Evolutionary conservation across 768 basidiomycete species (phyloP), one percentile per base, ranked within the genome.

Genomic region (Glaciozyma martinii): DNA sequence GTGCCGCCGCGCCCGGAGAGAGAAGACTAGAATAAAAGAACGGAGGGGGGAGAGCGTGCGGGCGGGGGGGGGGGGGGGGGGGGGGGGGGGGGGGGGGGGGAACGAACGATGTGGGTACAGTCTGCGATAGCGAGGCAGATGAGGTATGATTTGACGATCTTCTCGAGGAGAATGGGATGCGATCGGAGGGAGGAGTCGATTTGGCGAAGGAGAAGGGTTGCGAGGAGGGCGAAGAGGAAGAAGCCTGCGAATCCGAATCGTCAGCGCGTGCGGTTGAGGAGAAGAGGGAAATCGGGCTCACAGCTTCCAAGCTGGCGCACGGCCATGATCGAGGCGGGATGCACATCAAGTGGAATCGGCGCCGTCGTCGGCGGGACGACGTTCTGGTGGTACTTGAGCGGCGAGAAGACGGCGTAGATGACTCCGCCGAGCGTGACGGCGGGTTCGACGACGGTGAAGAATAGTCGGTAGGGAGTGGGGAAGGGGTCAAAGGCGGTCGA

Each of bases 211-310:
- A 61, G 10, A 15, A 61, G 19, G 3, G n/a, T 23, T 4, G 54
- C 62, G 1, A 67, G 7, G 1, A 64, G n/a, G 8, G 66, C 66
- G 21, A 67, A 54, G 3, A 67, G 60, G 53, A 64, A 64, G 53
- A 59, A 67, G 53, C 53, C 53, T 54, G 53, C 6, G 23, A 40
- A 10, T n/a, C 13, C 47, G 21, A 3, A 9, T 30, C 4, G 53
- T 54, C 53, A 54, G 30, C 29, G 27, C 15, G 47, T 13, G 7
- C 50, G 50, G 9, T 16, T 29, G 10, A 7, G 19, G 3, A 19
- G 21, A 47, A 29, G 27, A 16, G 3, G 3, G 50, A 19, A 16
- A 23, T 5, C 18, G 29, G 21, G 16, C 46, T 10, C 9, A 54
- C 53, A 54, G 30, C 53, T 54, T 33, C 53, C 53, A 8, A 54